Conservation (phyloP, 805 yeast genomes). For the Yarrowia keelungensis region DNA sequence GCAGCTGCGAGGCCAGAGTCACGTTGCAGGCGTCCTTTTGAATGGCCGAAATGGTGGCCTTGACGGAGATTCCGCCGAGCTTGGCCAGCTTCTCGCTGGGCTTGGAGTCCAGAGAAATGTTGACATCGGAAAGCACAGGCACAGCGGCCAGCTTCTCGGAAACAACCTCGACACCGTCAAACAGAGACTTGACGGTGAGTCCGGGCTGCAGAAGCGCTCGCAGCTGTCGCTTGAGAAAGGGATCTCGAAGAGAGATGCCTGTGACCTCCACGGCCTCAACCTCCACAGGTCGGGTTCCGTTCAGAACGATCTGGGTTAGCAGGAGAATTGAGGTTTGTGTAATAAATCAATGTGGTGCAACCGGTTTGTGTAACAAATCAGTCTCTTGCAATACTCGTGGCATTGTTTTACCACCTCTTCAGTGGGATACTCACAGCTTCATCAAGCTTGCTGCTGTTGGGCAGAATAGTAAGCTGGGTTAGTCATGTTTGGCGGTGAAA, state of each 20-base stretch:
- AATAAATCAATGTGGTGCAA: too few relatives aligned
- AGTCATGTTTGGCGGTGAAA: background rate
- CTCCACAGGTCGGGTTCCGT: conserved; percentile 35
- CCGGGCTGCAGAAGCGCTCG: conserved; percentile 31
- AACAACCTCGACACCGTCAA: conserved; percentile 31
- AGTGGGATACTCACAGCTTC: conserved; percentile 28
- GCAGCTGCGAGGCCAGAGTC: conserved; percentile 23
- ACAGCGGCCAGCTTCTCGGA: conserved; percentile 22
- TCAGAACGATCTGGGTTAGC: conserved; percentile 28
- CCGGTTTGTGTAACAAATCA: too few relatives aligned
- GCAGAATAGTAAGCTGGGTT: conserved; percentile 36
- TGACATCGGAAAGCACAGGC: conserved; percentile 34
- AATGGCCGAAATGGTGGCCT: conserved; percentile 25
- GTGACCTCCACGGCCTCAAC: conserved; percentile 38
- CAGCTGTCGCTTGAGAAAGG: conserved; percentile 35
- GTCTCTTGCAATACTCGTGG: too few relatives aligned
- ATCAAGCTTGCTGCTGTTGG: conserved; percentile 38
- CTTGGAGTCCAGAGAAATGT: conserved; percentile 31
- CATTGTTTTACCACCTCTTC: background rate
- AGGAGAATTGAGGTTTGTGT: too few relatives aligned
- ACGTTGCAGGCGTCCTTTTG: conserved; percentile 30
- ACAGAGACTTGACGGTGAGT: conserved; percentile 37
- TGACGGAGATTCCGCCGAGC: conserved; percentile 35
- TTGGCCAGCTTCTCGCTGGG: conserved; percentile 31
- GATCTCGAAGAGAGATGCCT: conserved; percentile 34